Evolutionary conservation across 345 rosid species (phyloP).

Genomic region (Corchorus capsularis): DNA sequence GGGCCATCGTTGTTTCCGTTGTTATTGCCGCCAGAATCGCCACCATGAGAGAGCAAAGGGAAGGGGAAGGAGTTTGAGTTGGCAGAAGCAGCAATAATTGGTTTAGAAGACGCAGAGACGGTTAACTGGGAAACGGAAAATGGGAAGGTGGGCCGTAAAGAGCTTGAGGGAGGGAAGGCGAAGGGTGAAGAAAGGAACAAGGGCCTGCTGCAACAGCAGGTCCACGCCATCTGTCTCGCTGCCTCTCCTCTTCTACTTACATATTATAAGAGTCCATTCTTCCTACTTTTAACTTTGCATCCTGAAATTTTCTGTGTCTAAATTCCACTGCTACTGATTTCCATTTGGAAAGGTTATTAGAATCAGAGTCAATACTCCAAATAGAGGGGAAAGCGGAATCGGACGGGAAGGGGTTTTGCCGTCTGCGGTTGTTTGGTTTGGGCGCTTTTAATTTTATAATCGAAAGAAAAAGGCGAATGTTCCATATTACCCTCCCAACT

Average conservation of each 20-base stretch:
- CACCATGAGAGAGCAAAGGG: conserved; percentile 25
- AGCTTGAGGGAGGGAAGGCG: conserved; percentile 9
- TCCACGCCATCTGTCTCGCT: conserved; percentile 5
- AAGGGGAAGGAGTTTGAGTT: conserved; percentile 12
- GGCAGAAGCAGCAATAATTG: background rate
- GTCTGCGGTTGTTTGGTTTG: no score
- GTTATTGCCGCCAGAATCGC: conserved; percentile 24
- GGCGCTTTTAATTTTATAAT: no score
- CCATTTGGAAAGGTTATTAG: background rate
- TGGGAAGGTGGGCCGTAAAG: background rate
- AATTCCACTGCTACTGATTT: background rate
- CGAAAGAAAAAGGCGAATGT: no score
- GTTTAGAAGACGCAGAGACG: conserved; percentile 9
- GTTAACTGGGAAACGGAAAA: background rate
- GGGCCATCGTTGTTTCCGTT: conserved; percentile 18
- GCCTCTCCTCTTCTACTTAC: background rate
- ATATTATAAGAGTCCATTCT: background rate
- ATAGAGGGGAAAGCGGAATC: no score
- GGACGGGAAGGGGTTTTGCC: no score
- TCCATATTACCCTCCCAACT: no score
- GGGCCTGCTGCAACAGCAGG: conserved; percentile 17
- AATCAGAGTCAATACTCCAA: no score
- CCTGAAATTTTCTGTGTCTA: background rate
- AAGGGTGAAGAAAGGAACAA: conserved; percentile 15
- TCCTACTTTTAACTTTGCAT: background rate